Base-by-base conservation (phyloP, 257 asterid species). In the Paulownia fortunei region DNA sequence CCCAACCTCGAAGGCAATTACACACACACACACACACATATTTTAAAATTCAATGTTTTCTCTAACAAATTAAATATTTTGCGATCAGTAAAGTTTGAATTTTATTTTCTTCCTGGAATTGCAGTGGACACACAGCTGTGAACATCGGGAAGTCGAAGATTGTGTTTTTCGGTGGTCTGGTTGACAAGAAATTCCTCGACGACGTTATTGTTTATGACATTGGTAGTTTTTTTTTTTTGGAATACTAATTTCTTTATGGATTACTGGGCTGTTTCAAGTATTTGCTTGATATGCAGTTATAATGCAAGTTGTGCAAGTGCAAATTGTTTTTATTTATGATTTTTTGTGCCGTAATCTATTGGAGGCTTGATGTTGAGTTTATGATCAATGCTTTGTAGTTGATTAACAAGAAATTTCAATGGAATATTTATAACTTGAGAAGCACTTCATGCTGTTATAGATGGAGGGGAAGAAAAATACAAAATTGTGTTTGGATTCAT, bases 91-190 rank as follows among this genome's bases (percentile, higher is more conserved):
- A 27, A 47, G 8, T 58, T 55, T 67, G 52, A 19, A 8, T 63
- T 72, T 69, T 42, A 8, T 52, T n/a, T n/a, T 44, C 2, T 19
- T 39, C 32, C 6, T 54, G 21, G 79, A 74, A 81, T 65, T 54
- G 82, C 94, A 93, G 99, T 79, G 97, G 97, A 10, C 98, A 92
- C 74, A 90, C 97, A 7, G 97, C 97, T 75, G 97, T 92, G 78
- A 90, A 90, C 84, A 87, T 93, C 70, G 97, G 99, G 62, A 92
- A 89, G 76, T 93, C 99, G 69, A 93, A 93, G 94, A 78, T 92
- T 58, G 94, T 92, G 26, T 81, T 90, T 49, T 96, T 96, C 61
- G 99, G 99, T 41, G 99, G 98, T 60, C 80, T 96, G 47, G 82
- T 90, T 69, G 96, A 92, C 82, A 93, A 90, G 92, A 87, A 87